Percentiles rank a stretch among this genome's conserved stretches.
These are phyloP conservation scores for Barnettozyma vustinii DNA, from an alignment of 805 yeast genomes.

Conservation along the genomic window DNA sequence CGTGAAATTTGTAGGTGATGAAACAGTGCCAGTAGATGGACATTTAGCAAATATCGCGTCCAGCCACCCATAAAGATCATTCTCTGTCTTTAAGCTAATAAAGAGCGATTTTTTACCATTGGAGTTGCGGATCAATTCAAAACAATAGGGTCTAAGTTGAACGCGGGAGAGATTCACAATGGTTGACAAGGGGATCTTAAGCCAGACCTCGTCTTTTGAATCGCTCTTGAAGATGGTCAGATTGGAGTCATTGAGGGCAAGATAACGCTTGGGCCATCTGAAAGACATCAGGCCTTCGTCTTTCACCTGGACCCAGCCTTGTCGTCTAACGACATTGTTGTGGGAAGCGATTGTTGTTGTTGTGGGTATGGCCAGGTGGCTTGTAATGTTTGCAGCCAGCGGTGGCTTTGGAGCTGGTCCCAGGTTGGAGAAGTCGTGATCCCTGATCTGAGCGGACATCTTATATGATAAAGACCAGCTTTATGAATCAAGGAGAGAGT, in stretches of 20 bases:
- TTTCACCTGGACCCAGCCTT: constrained; percentile 88
- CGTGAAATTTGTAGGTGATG: constrained; percentile 90
- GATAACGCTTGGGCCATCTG: constrained; percentile 86
- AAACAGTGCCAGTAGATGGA: constrained; percentile 60
- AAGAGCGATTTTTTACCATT: constrained; percentile 53
- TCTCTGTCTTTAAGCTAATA: constrained; percentile 70
- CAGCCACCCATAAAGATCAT: constrained; percentile 83
- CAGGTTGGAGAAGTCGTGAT: constrained; percentile 45
- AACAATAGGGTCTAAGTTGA: constrained; percentile 70
- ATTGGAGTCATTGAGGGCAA: constrained; percentile 71
- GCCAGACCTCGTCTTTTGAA: constrained; percentile 39
- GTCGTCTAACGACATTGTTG: constrained; percentile 27
- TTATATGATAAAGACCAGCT: constrained; percentile 8
- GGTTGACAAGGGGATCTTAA: constrained; percentile 51
- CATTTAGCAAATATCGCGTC: constrained; percentile 80
- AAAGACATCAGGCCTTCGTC: constrained; percentile 89
- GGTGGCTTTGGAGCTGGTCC: constrained; percentile 57
- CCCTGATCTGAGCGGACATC: constrained; percentile 33
- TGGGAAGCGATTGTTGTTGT: constrained; percentile 5
- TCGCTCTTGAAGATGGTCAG: constrained; percentile 74
- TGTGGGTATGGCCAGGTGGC: constrained; percentile 19
- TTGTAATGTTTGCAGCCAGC: constrained; percentile 7
- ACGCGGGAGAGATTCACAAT: constrained; percentile 61
- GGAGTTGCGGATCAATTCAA: constrained; percentile 54
- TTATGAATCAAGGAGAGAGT: neutral